A percentile compares a stretch with the other conserved stretches of the same genome.
Conservation (phyloP, 257 asterid genomes). For the Scutellaria minor region DNA sequence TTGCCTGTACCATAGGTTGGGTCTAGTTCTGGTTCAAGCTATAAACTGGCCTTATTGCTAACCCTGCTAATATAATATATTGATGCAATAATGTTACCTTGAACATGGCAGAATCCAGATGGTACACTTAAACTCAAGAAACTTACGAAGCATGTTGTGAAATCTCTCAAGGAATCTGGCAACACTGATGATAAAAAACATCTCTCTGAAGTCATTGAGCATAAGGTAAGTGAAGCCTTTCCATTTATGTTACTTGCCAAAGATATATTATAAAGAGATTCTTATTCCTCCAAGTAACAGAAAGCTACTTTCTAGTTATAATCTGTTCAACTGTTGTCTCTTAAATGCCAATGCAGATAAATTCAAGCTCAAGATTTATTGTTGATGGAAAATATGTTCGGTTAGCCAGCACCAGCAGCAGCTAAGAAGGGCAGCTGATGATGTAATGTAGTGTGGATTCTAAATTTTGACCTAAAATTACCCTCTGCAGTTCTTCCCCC, state of each 20-base stretch:
- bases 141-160: slow-evolving; percentile 57
- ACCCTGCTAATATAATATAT: neutral
- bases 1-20: neutral
- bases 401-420: slow-evolving; percentile 48
- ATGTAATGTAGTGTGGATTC: neutral
- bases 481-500: neutral
- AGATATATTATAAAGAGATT: neutral
- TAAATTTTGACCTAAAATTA: neutral
- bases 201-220: slow-evolving; percentile 54
- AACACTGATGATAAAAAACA: slow-evolving; percentile 46
- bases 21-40: no score
- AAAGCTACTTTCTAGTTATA: slow-evolving; percentile 1
- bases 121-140: slow-evolving; percentile 67
- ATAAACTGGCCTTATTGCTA: neutral
- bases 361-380: slow-evolving; percentile 64
- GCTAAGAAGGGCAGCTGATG: slow-evolving; percentile 33
- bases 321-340: slow-evolving; percentile 13
- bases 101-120: slow-evolving; percentile 62
- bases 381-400: slow-evolving; percentile 66
- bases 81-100: slow-evolving; percentile 30
- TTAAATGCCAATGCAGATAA: slow-evolving; percentile 51
- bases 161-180: slow-evolving; percentile 71
- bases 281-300: no score
- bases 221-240: slow-evolving; percentile 52
- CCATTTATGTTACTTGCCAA: neutral